Evolutionary conservation across 148 eudicot genomes (phyloP).

Genomic region (Silene uniflora): DNA sequence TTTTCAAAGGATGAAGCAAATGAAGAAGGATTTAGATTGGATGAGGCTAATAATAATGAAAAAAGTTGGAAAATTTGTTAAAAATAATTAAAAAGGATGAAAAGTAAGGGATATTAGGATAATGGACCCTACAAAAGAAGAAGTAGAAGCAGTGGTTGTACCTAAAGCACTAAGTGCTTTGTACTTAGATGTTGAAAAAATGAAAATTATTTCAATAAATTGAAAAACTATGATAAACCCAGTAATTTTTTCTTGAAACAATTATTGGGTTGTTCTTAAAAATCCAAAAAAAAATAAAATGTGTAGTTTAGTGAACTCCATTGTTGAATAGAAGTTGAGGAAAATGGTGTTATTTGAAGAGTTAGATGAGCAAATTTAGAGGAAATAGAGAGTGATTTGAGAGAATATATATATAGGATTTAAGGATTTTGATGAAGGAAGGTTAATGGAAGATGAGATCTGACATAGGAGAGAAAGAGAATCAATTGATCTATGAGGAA

Average conservation of each 20-base stretch:
- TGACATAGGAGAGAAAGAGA: conserved; percentile 28
- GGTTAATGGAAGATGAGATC: conserved; percentile 35
- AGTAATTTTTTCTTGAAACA: conserved; percentile 16
- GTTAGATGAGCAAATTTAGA: neutral
- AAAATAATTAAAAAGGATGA: neutral
- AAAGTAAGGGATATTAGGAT: conserved; percentile 6
- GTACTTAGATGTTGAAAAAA: conserved; percentile 24
- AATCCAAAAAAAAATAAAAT: neutral
- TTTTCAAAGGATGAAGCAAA: neutral
- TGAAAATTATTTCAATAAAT: neutral
- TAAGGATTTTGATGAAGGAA: conserved; percentile 9
- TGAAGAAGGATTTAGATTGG: neutral
- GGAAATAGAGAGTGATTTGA: neutral
- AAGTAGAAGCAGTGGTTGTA: conserved; percentile 34
- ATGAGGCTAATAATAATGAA: conserved; percentile 1
- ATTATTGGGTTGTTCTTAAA: neutral
- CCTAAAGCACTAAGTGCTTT: conserved; percentile 38
- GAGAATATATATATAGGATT: conserved; percentile 10
- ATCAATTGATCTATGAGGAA: conserved; percentile 25
- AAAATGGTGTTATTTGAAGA: conserved; percentile 2
- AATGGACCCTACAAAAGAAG: conserved; percentile 20
- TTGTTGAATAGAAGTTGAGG: conserved; percentile 3
- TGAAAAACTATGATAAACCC: conserved; percentile 11
- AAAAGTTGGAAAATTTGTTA: neutral
- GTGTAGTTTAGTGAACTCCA: conserved; percentile 5